Base-by-base conservation (phyloP, 208 protist genomes). In the Leishmania major region DNA sequence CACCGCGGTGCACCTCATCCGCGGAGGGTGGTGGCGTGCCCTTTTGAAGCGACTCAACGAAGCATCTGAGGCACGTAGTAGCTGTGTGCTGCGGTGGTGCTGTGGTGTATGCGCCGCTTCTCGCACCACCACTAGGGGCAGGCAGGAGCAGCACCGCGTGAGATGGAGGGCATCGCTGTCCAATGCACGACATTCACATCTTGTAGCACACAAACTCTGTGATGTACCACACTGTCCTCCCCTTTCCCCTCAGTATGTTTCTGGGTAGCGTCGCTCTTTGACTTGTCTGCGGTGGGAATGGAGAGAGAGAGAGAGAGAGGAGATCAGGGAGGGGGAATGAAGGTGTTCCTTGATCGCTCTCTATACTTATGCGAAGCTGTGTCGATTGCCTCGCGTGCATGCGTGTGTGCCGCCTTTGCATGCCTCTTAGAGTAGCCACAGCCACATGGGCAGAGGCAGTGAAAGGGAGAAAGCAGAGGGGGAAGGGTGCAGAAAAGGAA, bases 21-120 rank as follows among this genome's bases (percentile, higher is more conserved):
- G 31, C 40, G 40, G 45, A 53, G 64, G 62, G 64, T 17, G 28
- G 77, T 64, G 64, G 13, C 31, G 47, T 15, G 17, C 8, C 25
- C 1, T 11, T 53, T 35, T 57, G 77, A 59, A 80, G 57, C 19
- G 28, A 69, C 28, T 73, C 40, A 43, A 53, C 45, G 40, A 81
- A 75, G 78, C 78, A 81, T n/a, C 66, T 73, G 47, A 80, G 60
- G 28, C 77, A 80, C 31, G 25, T 67, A 22, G 75, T 35, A n/a
- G 37, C 75, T 25, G 53, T 13, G 31, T 45, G 49, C 75, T 37
- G 53, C 51, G 47, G 47, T 57, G 35, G 19, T 59, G 51, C 22
- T 62, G 51, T 28, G 57, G 15, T 22, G 17, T 43, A 62, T 25
- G 25, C 60, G 73, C 17, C 17, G 53, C 53, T 11, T 77, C 40